phyloP scores from a whole-genome alignment of 202 grass and related monocot species.

The Setaria viridis region DNA sequence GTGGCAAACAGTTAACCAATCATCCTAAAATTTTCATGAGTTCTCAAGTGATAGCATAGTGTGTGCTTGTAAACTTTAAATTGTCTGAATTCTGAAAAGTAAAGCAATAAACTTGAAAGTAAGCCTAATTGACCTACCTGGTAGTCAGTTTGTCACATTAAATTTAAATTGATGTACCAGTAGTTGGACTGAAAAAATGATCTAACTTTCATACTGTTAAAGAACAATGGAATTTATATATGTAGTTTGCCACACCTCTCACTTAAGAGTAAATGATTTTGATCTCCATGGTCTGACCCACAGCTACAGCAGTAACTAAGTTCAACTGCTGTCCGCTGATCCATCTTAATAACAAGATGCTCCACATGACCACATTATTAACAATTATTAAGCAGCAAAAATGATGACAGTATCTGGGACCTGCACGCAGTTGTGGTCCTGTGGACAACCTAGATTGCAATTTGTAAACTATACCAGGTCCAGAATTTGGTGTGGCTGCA shows the following conservation, averaged over 20 bases:
- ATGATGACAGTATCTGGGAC: constrained; percentile 34
- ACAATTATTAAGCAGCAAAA: constrained; percentile 34
- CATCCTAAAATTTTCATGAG: neutral
- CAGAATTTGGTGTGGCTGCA: constrained; percentile 38
- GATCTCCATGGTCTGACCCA: neutral
- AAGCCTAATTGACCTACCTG: constrained; percentile 15
- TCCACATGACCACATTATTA: constrained; percentile 15
- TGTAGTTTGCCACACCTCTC: neutral
- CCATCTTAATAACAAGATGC: constrained; percentile 48
- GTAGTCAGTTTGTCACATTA: neutral
- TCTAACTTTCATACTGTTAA: neutral
- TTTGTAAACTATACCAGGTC: constrained; percentile 18
- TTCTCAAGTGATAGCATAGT: neutral
- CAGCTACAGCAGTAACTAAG: neutral
- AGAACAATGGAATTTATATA: constrained; percentile 3
- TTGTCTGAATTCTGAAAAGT: neutral
- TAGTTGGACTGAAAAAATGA: neutral
- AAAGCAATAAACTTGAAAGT: constrained; percentile 19
- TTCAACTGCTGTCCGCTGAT: constrained; percentile 4
- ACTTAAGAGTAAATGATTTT: constrained; percentile 4
- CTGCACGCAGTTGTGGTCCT: constrained; percentile 24
- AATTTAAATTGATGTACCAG: neutral
- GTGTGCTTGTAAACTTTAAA: neutral
- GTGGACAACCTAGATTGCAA: constrained; percentile 32
- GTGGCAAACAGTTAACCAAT: neutral